Percentiles rank a stretch among this genome's conserved stretches.
These are phyloP conservation scores for Penicillium vulpinum DNA, from an alignment of 2,329 filamentous ascomycete genomes.

Conservation along the genomic window DNA sequence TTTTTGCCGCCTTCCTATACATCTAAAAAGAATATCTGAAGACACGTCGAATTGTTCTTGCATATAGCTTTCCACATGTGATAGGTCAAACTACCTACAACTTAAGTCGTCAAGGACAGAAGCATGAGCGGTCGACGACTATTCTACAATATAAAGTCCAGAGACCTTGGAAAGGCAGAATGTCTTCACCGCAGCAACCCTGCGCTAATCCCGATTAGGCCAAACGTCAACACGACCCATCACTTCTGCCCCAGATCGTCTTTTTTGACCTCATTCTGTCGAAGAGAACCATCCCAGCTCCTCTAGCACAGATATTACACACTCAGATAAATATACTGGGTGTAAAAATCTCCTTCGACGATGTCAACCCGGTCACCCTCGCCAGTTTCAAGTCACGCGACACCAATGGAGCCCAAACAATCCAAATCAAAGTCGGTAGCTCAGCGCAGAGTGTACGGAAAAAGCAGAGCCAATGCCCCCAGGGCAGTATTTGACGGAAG, in stretches of 20 bases:
- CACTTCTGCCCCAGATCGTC: background rate
- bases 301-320: background rate
- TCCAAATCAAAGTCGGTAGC: slow-evolving; percentile 26
- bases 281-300: background rate
- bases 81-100: no score
- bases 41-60: no score
- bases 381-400: slow-evolving; percentile 18
- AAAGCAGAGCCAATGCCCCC: slow-evolving; percentile 35
- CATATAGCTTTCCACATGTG: no score
- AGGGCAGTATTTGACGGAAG: slow-evolving; percentile 39
- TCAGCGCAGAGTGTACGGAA: slow-evolving; percentile 39
- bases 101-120: no score
- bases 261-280: background rate
- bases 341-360: background rate
- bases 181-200: slow-evolving; percentile 28
- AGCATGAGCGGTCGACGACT: no score
- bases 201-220: slow-evolving; percentile 26
- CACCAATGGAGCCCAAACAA: slow-evolving; percentile 18
- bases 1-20: no score
- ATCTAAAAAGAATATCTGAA: no score
- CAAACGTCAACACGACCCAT: slow-evolving; percentile 29
- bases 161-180: background rate
- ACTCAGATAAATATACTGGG: background rate
- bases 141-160: background rate
- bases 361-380: slow-evolving; percentile 21